Base-by-base conservation (phyloP, 1,139 yeast genomes). In the Blastobotrys petasosporus region DNA sequence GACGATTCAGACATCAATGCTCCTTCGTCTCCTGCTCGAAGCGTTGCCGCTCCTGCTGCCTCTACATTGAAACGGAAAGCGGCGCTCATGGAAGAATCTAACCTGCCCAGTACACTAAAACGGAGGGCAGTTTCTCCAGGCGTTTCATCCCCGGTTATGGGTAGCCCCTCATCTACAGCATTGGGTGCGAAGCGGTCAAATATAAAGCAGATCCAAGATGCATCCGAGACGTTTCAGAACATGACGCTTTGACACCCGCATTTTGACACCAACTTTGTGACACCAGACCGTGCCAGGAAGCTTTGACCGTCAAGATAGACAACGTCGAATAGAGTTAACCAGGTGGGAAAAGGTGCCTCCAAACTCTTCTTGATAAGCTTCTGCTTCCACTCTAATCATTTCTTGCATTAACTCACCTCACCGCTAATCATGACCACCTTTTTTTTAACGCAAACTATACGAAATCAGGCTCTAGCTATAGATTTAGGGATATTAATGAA, bases 81-180 rank as follows among this genome's bases (percentile, higher is more conserved):
- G 32, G 56, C 54, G 10, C 33, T 54, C n/a, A 39, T 52, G 20
- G 61, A 56, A 7, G 61, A 56, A n/a, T 37, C 39, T 4, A 15
- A 3, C 2, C 42, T 49, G 15, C 41, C 53, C n/a, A 40, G 43
- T 4, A 43, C 47, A 10, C 40, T 59, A 20, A 62, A 62, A 42
- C 55, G 66, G 9, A 50, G 66, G 6, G 66, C 66, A 1, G 66
- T 62, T 2, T 59, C 64, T 12, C 66, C 66, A 1, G 40, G 40
- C 11, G 4, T 25, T 17, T 48, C 54, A 11, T 49, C 56, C n/a
- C 54, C 57, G n/a, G 46, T 46, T 12, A 38, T 46, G 28, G 45
- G 45, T 8, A 39, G 45, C 15, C 42, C 50, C 9, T 39, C 58
- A 31, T 55, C 59, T 2, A 54, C 56, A 12, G 38, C 53, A 12